Evolutionary conservation across 2,329 filamentous ascomycete genomes (phyloP).

Genomic region (Neofusicoccum laricinum): DNA sequence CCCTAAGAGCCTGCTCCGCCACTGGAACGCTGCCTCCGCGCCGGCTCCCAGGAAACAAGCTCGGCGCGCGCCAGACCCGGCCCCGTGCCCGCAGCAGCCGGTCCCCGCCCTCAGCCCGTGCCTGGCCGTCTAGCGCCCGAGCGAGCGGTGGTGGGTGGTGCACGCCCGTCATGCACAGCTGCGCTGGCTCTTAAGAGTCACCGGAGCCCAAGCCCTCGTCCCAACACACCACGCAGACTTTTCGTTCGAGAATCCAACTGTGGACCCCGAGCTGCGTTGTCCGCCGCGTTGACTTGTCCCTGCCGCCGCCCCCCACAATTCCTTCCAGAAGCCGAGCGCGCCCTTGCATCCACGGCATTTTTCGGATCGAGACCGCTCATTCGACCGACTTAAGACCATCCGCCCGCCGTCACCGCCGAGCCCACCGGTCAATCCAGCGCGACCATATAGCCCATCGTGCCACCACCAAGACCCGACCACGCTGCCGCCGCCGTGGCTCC

Average conservation of each 20-base stretch:
- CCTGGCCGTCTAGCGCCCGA: slow-evolving; percentile 3
- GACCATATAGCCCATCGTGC: background rate
- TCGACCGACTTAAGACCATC: background rate
- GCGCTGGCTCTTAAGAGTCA: background rate
- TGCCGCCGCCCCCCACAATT: background rate
- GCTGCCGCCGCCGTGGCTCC: background rate
- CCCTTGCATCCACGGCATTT: slow-evolving; percentile 8
- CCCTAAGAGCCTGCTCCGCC: background rate
- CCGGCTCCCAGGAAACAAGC: slow-evolving; percentile 3
- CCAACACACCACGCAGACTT: background rate
- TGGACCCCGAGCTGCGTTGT: background rate
- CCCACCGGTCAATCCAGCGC: background rate
- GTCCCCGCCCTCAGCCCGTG: slow-evolving; percentile 5
- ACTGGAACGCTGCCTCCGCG: background rate
- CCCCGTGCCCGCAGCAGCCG: background rate
- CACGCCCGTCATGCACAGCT: background rate
- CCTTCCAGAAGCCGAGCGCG: background rate
- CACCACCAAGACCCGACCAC: background rate
- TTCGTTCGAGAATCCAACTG: background rate
- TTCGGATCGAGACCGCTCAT: background rate
- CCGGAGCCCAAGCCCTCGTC: background rate
- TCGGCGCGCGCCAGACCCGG: slow-evolving; percentile 2
- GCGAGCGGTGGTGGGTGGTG: background rate
- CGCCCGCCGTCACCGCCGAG: background rate
- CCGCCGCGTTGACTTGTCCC: background rate